phyloP scores from a whole-genome alignment of 805 yeast genomes.

The Komagataella phaffii region DNA sequence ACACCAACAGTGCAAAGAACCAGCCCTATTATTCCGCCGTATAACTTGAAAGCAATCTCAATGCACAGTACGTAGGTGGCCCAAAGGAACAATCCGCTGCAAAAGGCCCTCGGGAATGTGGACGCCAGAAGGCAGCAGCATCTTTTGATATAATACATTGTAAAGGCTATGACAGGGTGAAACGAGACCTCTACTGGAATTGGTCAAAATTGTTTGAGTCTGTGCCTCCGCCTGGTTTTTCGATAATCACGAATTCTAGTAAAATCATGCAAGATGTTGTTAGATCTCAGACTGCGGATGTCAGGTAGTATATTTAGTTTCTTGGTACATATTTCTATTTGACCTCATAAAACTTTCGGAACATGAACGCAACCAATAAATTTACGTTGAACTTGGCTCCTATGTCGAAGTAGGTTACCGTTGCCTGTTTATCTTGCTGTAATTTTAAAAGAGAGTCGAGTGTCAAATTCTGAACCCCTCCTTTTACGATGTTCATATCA shows the following conservation, averaged over 20 bases:
- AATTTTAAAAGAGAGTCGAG: conserved; percentile 59
- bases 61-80: conserved; percentile 25
- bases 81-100: conserved; percentile 31
- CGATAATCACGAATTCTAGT: not conserved
- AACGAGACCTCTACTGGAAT: not conserved
- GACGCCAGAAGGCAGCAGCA: conserved; percentile 22
- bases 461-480: conserved; percentile 37
- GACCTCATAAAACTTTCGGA: conserved; percentile 58
- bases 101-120: conserved; percentile 36
- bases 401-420: conserved; percentile 48
- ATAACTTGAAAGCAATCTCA: conserved; percentile 14
- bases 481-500: conserved; percentile 45
- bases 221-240: not conserved
- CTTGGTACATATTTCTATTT: not conserved
- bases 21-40: conserved; percentile 6
- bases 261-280: not conserved
- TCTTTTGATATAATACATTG: not conserved
- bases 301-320: not conserved
- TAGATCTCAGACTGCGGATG: not conserved
- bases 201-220: not conserved
- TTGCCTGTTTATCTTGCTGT: conserved; percentile 55
- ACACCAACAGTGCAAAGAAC: conserved; percentile 13
- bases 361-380: conserved; percentile 52
- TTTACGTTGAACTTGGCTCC: conserved; percentile 60
- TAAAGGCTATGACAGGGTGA: not conserved